Base-by-base conservation (phyloP, 805 yeast genomes). In the Lipomyces starkeyi region DNA sequence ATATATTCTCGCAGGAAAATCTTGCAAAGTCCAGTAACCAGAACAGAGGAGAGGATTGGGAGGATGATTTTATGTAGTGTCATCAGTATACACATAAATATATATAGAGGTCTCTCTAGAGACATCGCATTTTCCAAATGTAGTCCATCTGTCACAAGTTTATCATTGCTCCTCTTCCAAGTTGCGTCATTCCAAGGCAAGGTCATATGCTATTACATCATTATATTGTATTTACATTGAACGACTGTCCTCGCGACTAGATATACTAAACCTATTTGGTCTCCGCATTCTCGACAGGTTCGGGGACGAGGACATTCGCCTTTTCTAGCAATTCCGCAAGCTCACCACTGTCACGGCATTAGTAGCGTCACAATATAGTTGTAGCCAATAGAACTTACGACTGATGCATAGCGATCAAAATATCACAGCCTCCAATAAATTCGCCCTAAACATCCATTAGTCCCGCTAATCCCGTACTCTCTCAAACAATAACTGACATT, bases 401-500 rank as follows among this genome's bases (percentile, higher is more conserved):
- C 74, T 89, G 90, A 53, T 96, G 91, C 98, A 95, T 93, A 65
- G 91, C 87, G 77, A 90, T 91, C 63, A 95, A 84, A 71, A 95
- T 93, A 80, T 95, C 99, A 80, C 98, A 95, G 3, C 99, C 99
- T 58, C 99, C 99, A 63, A 95, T 85, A 77, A 95, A 95, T 78
- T 95, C 99, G 73, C 89, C 88, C 71, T 67, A 32, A 20, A 43
- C n/a, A 34, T n/a, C 13, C 11, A 13, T 27, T 55, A 58, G 62
- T 14, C 9, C 3, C 7, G 32, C 32, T 5, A 29, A 5, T 29
- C 7, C 8, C 14, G 9, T 20, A 32, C 37, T 20, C 57, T 13
- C 32, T 5, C 22, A 54, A 27, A 9, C 20, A 4, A 29, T 22
- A 2, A 34, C 69, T n/a, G 25, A 67, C 71, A 73, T 82, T 80